phyloP scores from a whole-genome alignment of 768 basidiomycete genomes.

The Lyophyllum shimeji region DNA sequence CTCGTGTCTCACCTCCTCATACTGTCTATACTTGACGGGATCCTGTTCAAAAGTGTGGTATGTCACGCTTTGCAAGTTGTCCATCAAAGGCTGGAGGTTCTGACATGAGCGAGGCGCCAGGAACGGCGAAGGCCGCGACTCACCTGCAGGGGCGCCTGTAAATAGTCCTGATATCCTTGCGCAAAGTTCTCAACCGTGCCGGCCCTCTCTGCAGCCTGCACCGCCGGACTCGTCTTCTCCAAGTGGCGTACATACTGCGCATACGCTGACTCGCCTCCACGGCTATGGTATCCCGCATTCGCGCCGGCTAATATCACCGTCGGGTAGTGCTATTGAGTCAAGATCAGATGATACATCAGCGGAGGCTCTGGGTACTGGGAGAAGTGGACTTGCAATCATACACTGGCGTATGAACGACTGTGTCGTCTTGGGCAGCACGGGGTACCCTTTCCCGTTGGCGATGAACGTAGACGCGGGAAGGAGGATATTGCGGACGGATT shows the following conservation, averaged over 20 bases:
- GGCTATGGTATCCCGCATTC: slow-evolving; percentile 59
- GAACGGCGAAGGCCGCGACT: slow-evolving; percentile 7
- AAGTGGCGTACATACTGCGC: slow-evolving; percentile 85
- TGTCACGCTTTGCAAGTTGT: slow-evolving; percentile 91
- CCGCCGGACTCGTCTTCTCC: slow-evolving; percentile 71
- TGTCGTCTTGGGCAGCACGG: slow-evolving; percentile 90
- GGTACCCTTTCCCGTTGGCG: slow-evolving; percentile 94
- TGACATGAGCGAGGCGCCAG: slow-evolving; percentile 6
- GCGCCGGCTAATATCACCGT: slow-evolving; percentile 80
- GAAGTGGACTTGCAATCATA: slow-evolving; percentile 64
- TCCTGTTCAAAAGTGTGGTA: slow-evolving; percentile 99
- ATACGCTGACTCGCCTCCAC: slow-evolving; percentile 87
- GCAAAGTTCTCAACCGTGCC: slow-evolving; percentile 90
- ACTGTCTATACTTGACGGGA: slow-evolving; percentile 93
- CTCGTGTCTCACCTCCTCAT: slow-evolving; percentile 72
- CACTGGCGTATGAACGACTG: slow-evolving; percentile 89
- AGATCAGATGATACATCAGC: slow-evolving; percentile 17
- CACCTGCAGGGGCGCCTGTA: slow-evolving; percentile 93
- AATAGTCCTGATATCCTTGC: slow-evolving; percentile 90
- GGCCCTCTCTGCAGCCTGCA: slow-evolving; percentile 59
- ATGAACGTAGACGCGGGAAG: slow-evolving; percentile 91
- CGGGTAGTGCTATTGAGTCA: slow-evolving; percentile 69
- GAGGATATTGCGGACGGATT: slow-evolving; percentile 87
- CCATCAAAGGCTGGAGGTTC: slow-evolving; percentile 81
- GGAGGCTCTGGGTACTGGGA: neutral